Conservation (phyloP, 108 stramenopile species). For the Bacterosira constricta region DNA sequence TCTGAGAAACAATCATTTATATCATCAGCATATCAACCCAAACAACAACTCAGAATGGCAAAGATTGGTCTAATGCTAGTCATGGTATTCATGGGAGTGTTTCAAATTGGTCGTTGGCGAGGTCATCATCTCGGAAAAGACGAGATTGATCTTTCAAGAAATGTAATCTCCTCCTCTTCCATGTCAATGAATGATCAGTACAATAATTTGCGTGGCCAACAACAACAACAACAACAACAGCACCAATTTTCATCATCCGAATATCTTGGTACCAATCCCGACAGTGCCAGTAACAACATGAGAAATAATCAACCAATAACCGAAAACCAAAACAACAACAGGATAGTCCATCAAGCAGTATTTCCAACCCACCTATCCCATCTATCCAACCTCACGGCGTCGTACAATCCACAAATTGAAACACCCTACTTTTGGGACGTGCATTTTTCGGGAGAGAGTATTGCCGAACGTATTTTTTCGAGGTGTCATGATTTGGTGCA, state of each 20-base stretch:
- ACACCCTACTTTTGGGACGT: slow-evolving; percentile 60
- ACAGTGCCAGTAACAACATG: neutral
- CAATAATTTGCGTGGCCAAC: no score
- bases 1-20: neutral
- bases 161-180: neutral
- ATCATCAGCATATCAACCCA: no score
- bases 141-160: neutral
- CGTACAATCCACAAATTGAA: slow-evolving; percentile 29
- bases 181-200: neutral
- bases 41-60: no score
- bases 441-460: slow-evolving; percentile 52
- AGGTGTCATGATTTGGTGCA: slow-evolving; percentile 37
- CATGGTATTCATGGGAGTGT: neutral
- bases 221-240: neutral
- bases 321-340: neutral
- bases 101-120: neutral
- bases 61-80: neutral
- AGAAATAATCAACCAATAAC: neutral
- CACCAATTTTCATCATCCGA: neutral
- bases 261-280: neutral
- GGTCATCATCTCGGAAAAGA: neutral
- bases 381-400: slow-evolving; percentile 21
- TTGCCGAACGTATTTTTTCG: slow-evolving; percentile 43
- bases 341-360: neutral
- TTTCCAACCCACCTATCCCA: slow-evolving; percentile 15